phyloP scores from a whole-genome alignment of 768 basidiomycete genomes.

The Fistulinella prunicolor region DNA sequence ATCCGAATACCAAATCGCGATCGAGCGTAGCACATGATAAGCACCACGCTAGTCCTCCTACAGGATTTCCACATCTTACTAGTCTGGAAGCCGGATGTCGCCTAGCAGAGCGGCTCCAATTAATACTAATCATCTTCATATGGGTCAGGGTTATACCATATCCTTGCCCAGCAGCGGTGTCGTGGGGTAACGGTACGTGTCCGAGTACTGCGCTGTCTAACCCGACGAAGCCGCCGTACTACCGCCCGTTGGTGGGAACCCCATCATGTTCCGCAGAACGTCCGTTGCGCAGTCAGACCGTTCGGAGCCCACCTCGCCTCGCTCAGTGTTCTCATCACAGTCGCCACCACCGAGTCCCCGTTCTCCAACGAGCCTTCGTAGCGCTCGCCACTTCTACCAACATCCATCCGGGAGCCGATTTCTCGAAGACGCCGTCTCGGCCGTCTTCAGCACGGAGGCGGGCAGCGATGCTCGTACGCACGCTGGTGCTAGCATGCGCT shows the following conservation, averaged over 20 bases:
- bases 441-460: conserved; percentile 24
- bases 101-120: not conserved
- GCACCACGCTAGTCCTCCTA: not conserved
- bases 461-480: conserved; percentile 16
- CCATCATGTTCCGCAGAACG: conserved; percentile 18
- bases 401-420: conserved; percentile 29
- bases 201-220: not conserved
- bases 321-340: not conserved
- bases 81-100: not conserved
- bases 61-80: not conserved
- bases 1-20: too few relatives aligned
- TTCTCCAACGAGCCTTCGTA: conserved; percentile 12
- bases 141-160: not conserved
- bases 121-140: not conserved
- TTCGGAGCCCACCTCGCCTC: not conserved
- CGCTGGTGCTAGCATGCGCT: too few relatives aligned
- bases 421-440: conserved; percentile 24
- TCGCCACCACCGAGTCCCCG: conserved; percentile 8
- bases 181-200: not conserved
- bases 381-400: conserved; percentile 7
- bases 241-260: not conserved
- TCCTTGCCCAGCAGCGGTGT: not conserved
- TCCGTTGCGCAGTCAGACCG: not conserved
- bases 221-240: not conserved
- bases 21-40: too few relatives aligned